Percentiles rank a stretch among this genome's conserved stretches.
Conservation (phyloP, 2,329 filamentous ascomycete genomes). For the Pyrenochaeta sp. region DNA sequence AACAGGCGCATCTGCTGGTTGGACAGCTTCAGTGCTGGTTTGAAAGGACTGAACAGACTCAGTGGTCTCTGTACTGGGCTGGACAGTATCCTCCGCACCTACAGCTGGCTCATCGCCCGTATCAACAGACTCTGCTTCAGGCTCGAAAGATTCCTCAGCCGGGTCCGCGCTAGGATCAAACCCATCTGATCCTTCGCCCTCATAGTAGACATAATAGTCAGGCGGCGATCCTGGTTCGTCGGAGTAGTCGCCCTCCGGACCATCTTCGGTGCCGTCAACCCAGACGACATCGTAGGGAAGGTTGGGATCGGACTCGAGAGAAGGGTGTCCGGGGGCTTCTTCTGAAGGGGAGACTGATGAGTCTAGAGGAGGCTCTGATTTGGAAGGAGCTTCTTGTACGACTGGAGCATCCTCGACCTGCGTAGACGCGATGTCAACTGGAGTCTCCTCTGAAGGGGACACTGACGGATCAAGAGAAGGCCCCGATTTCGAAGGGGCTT, state of each 20-base stretch:
- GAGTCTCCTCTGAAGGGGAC: too few relatives aligned
- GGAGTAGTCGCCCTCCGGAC: slow-evolving; percentile 6
- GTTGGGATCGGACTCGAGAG: slow-evolving; percentile 3
- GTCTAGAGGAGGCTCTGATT: not conserved
- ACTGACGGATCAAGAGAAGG: too few relatives aligned
- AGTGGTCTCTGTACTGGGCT: not conserved
- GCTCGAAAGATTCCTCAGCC: not conserved
- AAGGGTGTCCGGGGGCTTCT: slow-evolving; percentile 5
- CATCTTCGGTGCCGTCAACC: slow-evolving; percentile 22
- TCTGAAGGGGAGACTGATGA: not conserved
- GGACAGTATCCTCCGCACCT: not conserved
- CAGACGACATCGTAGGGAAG: slow-evolving; percentile 21
- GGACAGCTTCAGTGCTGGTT: not conserved
- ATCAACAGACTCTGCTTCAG: not conserved
- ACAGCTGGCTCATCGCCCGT: not conserved
- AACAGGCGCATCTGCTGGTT: not conserved
- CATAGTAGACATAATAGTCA: slow-evolving; percentile 8
- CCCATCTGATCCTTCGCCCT: not conserved
- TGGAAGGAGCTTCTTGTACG: not conserved
- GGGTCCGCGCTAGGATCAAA: not conserved
- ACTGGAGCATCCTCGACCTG: not conserved
- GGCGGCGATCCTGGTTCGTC: slow-evolving; percentile 14
- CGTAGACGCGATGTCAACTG: not conserved
- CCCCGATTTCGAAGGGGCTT: not conserved
- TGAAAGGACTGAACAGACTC: not conserved